A percentile compares a stretch with the other conserved stretches of the same genome.
Conservation (phyloP, 768 basidiomycete genomes). For the Termitomyces sp. region DNA sequence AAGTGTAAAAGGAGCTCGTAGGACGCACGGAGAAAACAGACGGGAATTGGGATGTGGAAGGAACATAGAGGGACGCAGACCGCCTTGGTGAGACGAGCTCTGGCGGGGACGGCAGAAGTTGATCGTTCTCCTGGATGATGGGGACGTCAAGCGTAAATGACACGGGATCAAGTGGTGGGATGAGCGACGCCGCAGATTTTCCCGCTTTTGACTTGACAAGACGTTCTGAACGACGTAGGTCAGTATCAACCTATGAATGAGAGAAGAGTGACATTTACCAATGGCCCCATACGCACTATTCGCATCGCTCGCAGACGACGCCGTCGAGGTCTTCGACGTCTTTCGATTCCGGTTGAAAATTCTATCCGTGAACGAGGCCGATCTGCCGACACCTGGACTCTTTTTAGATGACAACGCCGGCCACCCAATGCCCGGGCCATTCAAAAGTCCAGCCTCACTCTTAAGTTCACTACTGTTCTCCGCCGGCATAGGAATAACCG, state of each 20-base stretch:
- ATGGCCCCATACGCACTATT: constrained; percentile 25
- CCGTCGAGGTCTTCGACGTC: constrained; percentile 48
- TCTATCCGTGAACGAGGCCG: constrained; percentile 56
- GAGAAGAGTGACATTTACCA: constrained; percentile 28
- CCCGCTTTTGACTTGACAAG: constrained; percentile 12
- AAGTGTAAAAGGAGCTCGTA: constrained; percentile 11
- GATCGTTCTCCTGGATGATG: constrained; percentile 2
- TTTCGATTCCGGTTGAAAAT: constrained; percentile 51
- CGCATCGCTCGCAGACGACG: constrained; percentile 24
- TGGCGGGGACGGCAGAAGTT: constrained; percentile 13
- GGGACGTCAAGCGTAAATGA: constrained; percentile 17
- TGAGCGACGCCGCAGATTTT: constrained; percentile 13
- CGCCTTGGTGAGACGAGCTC: constrained; percentile 13
- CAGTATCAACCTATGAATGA: neutral
- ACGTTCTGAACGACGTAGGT: constrained; percentile 8
- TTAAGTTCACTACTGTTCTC: constrained; percentile 24
- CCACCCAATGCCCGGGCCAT: constrained; percentile 35
- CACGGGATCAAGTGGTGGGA: constrained; percentile 18
- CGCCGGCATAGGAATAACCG: constrained; percentile 53
- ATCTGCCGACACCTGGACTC: constrained; percentile 36
- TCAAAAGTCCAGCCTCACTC: neutral
- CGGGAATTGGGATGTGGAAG: constrained; percentile 13
- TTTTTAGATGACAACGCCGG: constrained; percentile 50
- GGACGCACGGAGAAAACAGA: constrained; percentile 13
- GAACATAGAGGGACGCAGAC: constrained; percentile 15